Evolutionary conservation across 2,329 filamentous ascomycete genomes (phyloP).

Genomic region (Aspergillus sp.): DNA sequence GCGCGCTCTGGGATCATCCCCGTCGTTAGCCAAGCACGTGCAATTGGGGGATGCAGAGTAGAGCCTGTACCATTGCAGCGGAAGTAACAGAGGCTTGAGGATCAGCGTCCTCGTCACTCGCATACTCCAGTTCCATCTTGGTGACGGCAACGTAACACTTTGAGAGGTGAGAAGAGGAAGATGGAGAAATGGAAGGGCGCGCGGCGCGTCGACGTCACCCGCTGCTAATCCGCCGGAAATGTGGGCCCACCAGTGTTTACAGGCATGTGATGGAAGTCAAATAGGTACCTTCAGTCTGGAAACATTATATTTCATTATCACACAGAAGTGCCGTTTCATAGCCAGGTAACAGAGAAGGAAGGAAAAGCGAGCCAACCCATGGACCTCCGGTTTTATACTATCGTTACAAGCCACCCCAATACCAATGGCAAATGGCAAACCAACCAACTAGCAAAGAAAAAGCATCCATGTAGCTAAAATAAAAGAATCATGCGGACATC

Average conservation of each 20-base stretch:
- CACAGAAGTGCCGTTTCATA: constrained; percentile 6
- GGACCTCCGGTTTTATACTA: constrained; percentile 32
- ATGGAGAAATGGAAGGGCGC: not conserved
- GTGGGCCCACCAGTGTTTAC: no score
- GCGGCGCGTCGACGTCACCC: constrained; percentile 16
- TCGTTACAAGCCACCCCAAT: constrained; percentile 33
- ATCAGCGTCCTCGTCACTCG: constrained; percentile 5
- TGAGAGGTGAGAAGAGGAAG: not conserved
- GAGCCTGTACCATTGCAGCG: constrained; percentile 15
- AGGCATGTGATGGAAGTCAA: no score
- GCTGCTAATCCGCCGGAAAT: no score
- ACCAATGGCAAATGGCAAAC: constrained; percentile 17
- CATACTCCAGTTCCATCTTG: constrained; percentile 14
- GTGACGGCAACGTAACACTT: not conserved
- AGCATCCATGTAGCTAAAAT: constrained; percentile 18
- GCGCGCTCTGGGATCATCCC: constrained; percentile 44
- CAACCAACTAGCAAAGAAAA: constrained; percentile 19
- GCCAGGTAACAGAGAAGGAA: constrained; percentile 6
- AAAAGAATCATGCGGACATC: constrained; percentile 20
- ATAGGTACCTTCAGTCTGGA: no score
- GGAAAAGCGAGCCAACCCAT: constrained; percentile 5
- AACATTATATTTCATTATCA: not conserved
- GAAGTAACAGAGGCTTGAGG: constrained; percentile 6
- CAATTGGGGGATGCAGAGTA: not conserved
- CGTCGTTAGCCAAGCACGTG: not conserved